Evolutionary conservation across 2,329 filamentous ascomycete genomes (phyloP).

Genomic region (Exophiala sp.): DNA sequence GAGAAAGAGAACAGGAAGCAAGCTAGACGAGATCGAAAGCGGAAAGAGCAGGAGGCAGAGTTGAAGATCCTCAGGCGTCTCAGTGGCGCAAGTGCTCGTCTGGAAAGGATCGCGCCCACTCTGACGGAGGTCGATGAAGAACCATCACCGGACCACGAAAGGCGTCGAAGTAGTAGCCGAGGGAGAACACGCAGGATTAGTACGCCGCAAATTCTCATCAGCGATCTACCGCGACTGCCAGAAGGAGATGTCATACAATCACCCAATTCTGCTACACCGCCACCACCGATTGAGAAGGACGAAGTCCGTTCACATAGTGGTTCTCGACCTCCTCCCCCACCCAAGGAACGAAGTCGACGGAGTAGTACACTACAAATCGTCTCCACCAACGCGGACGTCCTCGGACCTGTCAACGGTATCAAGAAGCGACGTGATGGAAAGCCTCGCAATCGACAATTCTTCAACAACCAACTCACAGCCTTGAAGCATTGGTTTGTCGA

Average conservation of each 20-base stretch:
- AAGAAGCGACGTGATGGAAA: constrained; percentile 38
- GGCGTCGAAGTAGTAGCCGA: constrained; percentile 48
- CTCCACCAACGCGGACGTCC: constrained; percentile 62
- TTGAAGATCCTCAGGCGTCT: constrained; percentile 74
- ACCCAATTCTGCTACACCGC: constrained; percentile 47
- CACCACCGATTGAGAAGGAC: constrained; percentile 75
- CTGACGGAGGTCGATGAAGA: constrained; percentile 78
- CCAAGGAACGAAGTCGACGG: constrained; percentile 78
- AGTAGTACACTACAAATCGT: constrained; percentile 86
- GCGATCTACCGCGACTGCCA: constrained; percentile 73
- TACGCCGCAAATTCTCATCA: constrained; percentile 57
- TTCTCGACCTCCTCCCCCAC: constrained; percentile 74
- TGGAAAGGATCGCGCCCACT: constrained; percentile 75
- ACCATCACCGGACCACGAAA: constrained; percentile 47
- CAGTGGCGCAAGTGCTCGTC: constrained; percentile 82
- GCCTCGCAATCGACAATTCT: constrained; percentile 31
- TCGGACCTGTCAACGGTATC: constrained; percentile 54
- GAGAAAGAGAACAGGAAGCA: constrained; percentile 94
- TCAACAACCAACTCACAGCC: constrained; percentile 63
- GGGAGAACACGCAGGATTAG: constrained; percentile 76
- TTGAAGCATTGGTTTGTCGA: constrained; percentile 73
- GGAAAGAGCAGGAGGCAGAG: constrained; percentile 79
- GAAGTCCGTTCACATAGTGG: constrained; percentile 72
- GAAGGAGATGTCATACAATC: constrained; percentile 53
- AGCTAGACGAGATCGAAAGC: constrained; percentile 71